Conservation (phyloP, 257 asterid species). For the Nyctanthes arbortristis region DNA sequence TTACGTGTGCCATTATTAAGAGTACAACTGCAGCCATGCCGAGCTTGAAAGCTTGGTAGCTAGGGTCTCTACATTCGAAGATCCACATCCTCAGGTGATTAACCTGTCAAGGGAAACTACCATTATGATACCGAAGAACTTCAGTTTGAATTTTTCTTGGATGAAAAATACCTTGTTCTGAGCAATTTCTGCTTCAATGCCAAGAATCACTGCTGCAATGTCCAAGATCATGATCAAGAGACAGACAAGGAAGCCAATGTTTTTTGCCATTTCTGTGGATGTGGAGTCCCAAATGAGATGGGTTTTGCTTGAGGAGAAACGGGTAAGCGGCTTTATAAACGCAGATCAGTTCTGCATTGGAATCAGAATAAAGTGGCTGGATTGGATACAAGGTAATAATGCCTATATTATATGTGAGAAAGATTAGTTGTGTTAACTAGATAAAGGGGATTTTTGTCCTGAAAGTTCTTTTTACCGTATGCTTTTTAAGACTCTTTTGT, state of each 20-base stretch:
- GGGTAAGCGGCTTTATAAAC: conserved; percentile 16
- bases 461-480: conserved; percentile 33
- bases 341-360: conserved; percentile 21
- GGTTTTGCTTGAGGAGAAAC: conserved; percentile 10
- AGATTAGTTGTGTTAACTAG: conserved; percentile 45
- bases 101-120: conserved; percentile 37
- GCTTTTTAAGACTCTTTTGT: conserved; percentile 23
- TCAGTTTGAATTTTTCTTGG: not conserved
- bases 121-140: not conserved
- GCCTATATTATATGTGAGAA: conserved; percentile 20
- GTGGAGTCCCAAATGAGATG: not conserved
- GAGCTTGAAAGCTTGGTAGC: conserved; percentile 73
- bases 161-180: conserved; percentile 38
- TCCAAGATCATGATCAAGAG: conserved; percentile 38
- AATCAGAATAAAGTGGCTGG: conserved; percentile 62
- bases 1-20: conserved; percentile 58
- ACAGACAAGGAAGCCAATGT: conserved; percentile 31
- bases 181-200: conserved; percentile 51
- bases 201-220: conserved; percentile 43
- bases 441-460: conserved; percentile 59
- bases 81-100: conserved; percentile 56
- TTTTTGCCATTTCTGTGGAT: conserved; percentile 27
- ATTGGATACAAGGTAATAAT: conserved; percentile 27
- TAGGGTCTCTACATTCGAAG: conserved; percentile 80
- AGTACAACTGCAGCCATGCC: conserved; percentile 72